Evolutionary conservation across 2,329 filamentous ascomycete genomes (phyloP).

Genomic region (Aspergillus pseudoviridinutans): DNA sequence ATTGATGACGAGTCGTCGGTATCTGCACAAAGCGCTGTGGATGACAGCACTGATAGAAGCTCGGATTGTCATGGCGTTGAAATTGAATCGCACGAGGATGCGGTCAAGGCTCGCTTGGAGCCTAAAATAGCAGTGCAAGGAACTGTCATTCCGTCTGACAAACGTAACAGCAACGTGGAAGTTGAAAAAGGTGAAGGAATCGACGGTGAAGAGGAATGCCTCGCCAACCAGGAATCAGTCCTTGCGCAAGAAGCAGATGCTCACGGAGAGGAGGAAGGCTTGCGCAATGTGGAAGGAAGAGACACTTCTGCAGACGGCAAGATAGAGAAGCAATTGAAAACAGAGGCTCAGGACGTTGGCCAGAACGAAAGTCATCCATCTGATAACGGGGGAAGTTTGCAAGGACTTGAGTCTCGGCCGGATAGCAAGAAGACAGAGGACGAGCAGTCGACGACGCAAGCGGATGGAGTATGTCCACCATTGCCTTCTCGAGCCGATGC

Average conservation of each 20-base stretch:
- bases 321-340: background rate
- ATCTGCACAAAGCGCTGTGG: conserved; percentile 23
- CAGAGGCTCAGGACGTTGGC: background rate
- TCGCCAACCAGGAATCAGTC: background rate
- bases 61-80: conserved; percentile 16
- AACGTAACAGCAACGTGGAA: background rate
- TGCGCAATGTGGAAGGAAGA: background rate
- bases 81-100: background rate
- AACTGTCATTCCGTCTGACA: too few species aligned
- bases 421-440: background rate
- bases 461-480: background rate
- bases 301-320: background rate
- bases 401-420: background rate
- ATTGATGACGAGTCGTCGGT: conserved; percentile 15
- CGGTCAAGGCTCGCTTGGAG: background rate
- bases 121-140: background rate
- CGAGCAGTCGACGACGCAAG: background rate
- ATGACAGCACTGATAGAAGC: conserved; percentile 19
- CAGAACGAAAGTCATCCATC: background rate
- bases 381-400: background rate
- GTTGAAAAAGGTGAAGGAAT: background rate
- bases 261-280: background rate
- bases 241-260: background rate
- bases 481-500: background rate
- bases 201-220: background rate